Evolutionary conservation across 2,329 filamentous ascomycete genomes (phyloP).

Genomic region (Nannizzia gypsea): DNA sequence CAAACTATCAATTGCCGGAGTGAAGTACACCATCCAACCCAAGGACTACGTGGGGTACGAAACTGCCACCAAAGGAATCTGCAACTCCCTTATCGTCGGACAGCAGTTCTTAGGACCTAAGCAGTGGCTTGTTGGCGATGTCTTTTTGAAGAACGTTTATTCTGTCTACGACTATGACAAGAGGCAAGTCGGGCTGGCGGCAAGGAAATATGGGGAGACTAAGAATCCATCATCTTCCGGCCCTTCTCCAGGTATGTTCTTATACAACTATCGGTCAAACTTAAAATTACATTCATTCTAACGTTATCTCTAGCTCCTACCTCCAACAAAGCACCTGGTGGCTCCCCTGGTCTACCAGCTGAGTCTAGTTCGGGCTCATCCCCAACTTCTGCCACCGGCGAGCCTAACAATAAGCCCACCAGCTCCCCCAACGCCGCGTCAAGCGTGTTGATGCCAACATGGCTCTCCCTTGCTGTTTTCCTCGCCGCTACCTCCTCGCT

Average conservation of each 20-base stretch:
- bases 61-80: constrained; percentile 22
- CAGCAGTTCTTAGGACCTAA: constrained; percentile 50
- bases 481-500: neutral
- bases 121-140: constrained; percentile 71
- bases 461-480: neutral
- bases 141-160: constrained; percentile 85
- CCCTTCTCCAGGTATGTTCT: neutral
- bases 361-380: neutral
- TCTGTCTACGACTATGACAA: constrained; percentile 67
- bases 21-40: constrained; percentile 53
- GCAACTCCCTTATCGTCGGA: constrained; percentile 62
- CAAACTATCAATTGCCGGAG: constrained; percentile 55
- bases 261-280: neutral
- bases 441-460: neutral
- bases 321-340: neutral
- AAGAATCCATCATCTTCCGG: neutral
- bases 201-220: neutral
- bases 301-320: neutral
- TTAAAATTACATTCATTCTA: neutral
- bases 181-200: constrained; percentile 24
- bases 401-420: neutral
- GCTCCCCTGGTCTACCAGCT: neutral
- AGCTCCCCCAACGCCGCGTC: neutral
- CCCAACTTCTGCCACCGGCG: neutral
- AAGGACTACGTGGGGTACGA: constrained; percentile 55